A percentile compares a stretch with the other conserved stretches of the same genome.
These are phyloP conservation scores for Candida pseudofarinosa DNA, from an alignment of 805 yeast genomes.

Conservation along the genomic window DNA sequence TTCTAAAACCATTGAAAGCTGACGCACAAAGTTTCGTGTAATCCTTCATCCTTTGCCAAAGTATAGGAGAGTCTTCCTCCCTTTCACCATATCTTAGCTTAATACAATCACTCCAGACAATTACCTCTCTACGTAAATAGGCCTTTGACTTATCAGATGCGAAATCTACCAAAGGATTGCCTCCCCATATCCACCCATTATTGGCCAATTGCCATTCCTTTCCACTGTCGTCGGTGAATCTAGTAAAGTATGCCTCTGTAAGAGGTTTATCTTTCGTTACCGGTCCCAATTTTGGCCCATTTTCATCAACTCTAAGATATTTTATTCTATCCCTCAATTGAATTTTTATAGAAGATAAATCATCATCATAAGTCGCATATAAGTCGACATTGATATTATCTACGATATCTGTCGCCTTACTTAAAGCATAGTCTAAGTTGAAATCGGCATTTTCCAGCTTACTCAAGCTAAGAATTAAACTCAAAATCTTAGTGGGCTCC, in stretches of 20 bases:
- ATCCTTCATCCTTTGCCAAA: constrained; percentile 84
- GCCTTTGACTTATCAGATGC: constrained; percentile 78
- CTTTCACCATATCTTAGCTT: constrained; percentile 79
- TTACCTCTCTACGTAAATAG: constrained; percentile 85
- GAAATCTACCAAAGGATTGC: constrained; percentile 89
- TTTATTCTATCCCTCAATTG: constrained; percentile 76
- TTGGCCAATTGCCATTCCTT: constrained; percentile 74
- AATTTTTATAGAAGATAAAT: constrained; percentile 55
- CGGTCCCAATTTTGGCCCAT: constrained; percentile 80
- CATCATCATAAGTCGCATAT: constrained; percentile 74
- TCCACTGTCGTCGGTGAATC: constrained; percentile 52
- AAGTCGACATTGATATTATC: constrained; percentile 76
- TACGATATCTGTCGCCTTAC: constrained; percentile 48
- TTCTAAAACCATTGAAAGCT: constrained; percentile 80
- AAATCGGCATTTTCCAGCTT: constrained; percentile 9
- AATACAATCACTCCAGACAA: constrained; percentile 97
- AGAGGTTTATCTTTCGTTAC: constrained; percentile 51
- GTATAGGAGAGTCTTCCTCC: constrained; percentile 79
- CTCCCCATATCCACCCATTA: constrained; percentile 99
- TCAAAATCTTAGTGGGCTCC: constrained; percentile 47
- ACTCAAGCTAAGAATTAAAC: constrained; percentile 38
- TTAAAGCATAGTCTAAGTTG: constrained; percentile 22
- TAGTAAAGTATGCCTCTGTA: constrained; percentile 84
- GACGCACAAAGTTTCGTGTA: constrained; percentile 71
- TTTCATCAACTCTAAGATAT: constrained; percentile 67